Percentiles rank a stretch among this genome's conserved stretches.
Conservation (phyloP, 2,329 filamentous ascomycete species). For the Rasamsonia emersonii region DNA sequence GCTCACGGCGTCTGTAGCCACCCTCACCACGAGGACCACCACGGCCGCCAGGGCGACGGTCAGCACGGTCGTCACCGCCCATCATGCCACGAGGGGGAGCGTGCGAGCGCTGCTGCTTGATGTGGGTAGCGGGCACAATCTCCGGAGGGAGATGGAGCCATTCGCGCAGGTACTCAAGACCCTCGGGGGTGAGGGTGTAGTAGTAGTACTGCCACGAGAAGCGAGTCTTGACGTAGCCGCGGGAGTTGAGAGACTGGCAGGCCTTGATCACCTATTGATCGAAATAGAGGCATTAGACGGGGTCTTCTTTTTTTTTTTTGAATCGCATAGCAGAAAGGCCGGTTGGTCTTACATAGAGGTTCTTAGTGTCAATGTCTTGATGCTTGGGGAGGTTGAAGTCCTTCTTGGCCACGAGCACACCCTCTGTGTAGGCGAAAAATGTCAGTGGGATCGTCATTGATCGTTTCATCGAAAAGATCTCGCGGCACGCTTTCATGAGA, state of each 20-base stretch:
- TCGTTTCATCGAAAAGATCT: conserved; percentile 3
- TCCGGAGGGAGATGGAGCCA: conserved; percentile 99
- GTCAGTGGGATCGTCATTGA: conserved; percentile 6
- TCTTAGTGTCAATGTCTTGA: conserved; percentile 97
- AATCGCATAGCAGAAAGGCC: not conserved
- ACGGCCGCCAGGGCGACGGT: conserved; percentile 77
- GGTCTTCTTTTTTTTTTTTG: not conserved
- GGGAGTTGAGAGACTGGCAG: conserved; percentile 93
- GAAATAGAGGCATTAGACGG: conserved; percentile 2
- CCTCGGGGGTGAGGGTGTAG: conserved; percentile 99
- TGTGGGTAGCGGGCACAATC: conserved; percentile 99
- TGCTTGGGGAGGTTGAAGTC: conserved; percentile 98
- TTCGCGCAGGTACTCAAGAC: conserved; percentile 99
- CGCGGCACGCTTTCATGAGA: conserved; percentile 14
- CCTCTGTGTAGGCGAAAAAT: conserved; percentile 42
- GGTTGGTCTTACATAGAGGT: conserved; percentile 64
- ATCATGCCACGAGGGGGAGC: conserved; percentile 98
- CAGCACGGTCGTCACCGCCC: conserved; percentile 65
- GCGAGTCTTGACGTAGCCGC: conserved; percentile 98
- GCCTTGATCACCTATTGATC: conserved; percentile 75
- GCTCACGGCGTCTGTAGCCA: conserved; percentile 85
- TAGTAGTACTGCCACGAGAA: conserved; percentile 99
- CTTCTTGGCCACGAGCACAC: conserved; percentile 94
- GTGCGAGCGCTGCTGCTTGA: conserved; percentile 99
- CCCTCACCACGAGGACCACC: conserved; percentile 66